Conservation (phyloP, 768 basidiomycete genomes). For the Pisolithus orientalis region DNA sequence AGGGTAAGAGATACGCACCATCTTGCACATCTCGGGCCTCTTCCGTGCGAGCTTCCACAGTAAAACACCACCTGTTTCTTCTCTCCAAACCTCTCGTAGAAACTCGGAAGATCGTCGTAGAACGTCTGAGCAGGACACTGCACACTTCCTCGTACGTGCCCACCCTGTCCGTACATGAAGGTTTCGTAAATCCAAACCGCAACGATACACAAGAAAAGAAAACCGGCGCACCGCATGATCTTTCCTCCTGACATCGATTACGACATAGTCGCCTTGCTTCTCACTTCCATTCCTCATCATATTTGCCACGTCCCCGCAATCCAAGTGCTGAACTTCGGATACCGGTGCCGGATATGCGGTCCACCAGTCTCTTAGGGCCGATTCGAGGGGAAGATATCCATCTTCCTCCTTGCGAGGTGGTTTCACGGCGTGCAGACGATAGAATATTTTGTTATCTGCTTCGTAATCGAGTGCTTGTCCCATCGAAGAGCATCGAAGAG, state of each 20-base stretch:
- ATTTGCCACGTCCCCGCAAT: slow-evolving; percentile 33
- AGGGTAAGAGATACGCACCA: slow-evolving; percentile 33
- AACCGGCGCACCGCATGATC: slow-evolving; percentile 36
- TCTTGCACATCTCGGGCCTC: slow-evolving; percentile 49
- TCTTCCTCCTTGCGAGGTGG: slow-evolving; percentile 23
- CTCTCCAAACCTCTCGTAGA: slow-evolving; percentile 36
- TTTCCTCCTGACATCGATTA: slow-evolving; percentile 45
- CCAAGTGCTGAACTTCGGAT: slow-evolving; percentile 27
- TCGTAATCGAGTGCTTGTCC: slow-evolving; percentile 12
- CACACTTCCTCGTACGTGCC: slow-evolving; percentile 46
- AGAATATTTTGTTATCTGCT: slow-evolving; percentile 34
- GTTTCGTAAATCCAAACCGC: background rate
- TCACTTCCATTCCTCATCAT: slow-evolving; percentile 16
- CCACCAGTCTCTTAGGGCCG: slow-evolving; percentile 42
- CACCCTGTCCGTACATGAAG: slow-evolving; percentile 32
- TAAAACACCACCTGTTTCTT: slow-evolving; percentile 46
- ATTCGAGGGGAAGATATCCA: background rate
- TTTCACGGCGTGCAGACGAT: slow-evolving; percentile 36
- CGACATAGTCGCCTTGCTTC: slow-evolving; percentile 24
- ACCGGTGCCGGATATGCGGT: slow-evolving; percentile 42
- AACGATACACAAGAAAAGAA: background rate
- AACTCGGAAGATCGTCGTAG: slow-evolving; percentile 35
- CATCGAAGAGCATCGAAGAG: background rate
- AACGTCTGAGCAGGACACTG: slow-evolving; percentile 48
- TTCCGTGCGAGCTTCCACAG: slow-evolving; percentile 44